Evolutionary conservation across 2,329 filamentous ascomycete genomes (phyloP).

Genomic region (Talaromyces rugulosus): DNA sequence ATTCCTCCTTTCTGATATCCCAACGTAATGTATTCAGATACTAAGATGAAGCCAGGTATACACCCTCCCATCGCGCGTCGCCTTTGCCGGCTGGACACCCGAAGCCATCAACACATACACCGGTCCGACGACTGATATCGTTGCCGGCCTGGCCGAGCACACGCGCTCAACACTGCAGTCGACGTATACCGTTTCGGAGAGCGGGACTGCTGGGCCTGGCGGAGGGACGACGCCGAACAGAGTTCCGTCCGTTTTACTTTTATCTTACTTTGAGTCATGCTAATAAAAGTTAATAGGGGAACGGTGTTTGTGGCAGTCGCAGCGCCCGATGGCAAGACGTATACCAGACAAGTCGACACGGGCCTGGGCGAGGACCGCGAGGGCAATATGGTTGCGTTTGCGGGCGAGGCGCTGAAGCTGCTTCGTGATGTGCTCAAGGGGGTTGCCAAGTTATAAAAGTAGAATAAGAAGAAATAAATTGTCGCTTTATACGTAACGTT

Average conservation of each 20-base stretch:
- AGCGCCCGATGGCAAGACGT: conserved; percentile 44
- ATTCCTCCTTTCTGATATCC: conserved; percentile 1
- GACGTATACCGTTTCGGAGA: conserved; percentile 58
- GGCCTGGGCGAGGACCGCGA: conserved; percentile 51
- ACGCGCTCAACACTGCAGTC: conserved; percentile 52
- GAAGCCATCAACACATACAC: conserved; percentile 49
- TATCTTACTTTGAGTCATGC: neutral
- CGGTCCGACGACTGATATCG: conserved; percentile 58
- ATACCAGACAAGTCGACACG: conserved; percentile 54
- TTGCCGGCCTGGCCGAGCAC: conserved; percentile 53
- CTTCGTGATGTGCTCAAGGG: conserved; percentile 53
- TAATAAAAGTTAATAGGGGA: neutral
- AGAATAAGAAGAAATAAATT: neutral
- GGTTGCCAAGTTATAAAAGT: conserved; percentile 15
- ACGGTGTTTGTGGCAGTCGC: conserved; percentile 49
- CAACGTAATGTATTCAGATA: neutral
- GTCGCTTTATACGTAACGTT: neutral
- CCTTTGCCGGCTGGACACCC: conserved; percentile 59
- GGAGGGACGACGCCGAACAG: conserved; percentile 51
- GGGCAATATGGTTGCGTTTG: conserved; percentile 61
- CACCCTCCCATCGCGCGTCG: conserved; percentile 54
- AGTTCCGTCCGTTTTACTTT: conserved; percentile 42
- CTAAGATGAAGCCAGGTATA: conserved; percentile 40
- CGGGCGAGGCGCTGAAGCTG: conserved; percentile 53
- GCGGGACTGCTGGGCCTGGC: conserved; percentile 61